Evolutionary conservation across 2,329 filamentous ascomycete species (phyloP), one percentile per base, ranked within the genome.

Genomic region (Nannizziopsis arthrosporioides): DNA sequence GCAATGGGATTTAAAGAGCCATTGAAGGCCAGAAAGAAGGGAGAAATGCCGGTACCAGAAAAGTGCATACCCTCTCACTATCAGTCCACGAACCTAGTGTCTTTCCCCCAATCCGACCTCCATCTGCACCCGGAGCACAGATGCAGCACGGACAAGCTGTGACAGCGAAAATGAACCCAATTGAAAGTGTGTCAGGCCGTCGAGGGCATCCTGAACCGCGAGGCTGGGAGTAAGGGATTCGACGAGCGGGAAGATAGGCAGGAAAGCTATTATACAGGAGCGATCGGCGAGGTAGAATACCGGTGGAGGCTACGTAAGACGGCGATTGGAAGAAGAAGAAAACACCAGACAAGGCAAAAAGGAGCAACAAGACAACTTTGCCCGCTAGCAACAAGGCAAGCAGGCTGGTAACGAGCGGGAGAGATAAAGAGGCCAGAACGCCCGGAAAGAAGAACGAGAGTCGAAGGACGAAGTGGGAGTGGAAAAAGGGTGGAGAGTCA

Each of bases 41-140:
- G 18, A 37, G n/a, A 38, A 32, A 41, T 31, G 15, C 31, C 15
- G 17, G 31, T 35, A n/a, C 17, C 35, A 19, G 22, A 32, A 5
- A n/a, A 19, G 5, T 19, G 18, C 38, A 41, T 41, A 41, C 38
- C 38, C 38, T 41, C 38, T 39, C 14, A 31, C 17, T 32, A 34
- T n/a, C 15, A 36, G 19, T 38, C 5, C 9, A 18, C 12, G 18
- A 40, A 39, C 35, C 18, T 39, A 40, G 30, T 44, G 19, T 40
- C 18, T 38, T 40, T 27, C 40, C 39, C 32, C 38, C 46, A 49
- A 40, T 17, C 30, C 47, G 47, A 39, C 42, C 34, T 49, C 50
- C 50, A 51, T 51, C 46, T 46, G 50, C 37, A 41, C 36, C 15
- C 36, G 32, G 46, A 31, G 36, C 17, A 34, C 36, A 40, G 27